These are phyloP conservation scores for Wickerhamomyces strasburgensis DNA, from an alignment of 805 yeast genomes.

Conservation along the genomic window DNA sequence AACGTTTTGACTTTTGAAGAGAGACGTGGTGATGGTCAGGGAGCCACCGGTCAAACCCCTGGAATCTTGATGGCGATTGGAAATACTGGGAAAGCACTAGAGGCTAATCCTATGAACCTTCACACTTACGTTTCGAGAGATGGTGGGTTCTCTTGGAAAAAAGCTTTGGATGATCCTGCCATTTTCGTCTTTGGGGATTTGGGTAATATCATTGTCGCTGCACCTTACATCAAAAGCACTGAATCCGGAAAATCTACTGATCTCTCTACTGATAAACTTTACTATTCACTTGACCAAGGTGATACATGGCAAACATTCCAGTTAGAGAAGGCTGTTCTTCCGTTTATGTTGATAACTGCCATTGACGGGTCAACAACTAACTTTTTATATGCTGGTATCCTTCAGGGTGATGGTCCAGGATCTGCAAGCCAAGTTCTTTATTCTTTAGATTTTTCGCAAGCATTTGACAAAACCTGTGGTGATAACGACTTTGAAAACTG, in stretches of 20 bases:
- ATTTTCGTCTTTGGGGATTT: slow-evolving; percentile 66
- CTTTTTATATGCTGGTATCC: slow-evolving; percentile 48
- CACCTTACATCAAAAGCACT: slow-evolving; percentile 21
- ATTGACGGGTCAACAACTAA: slow-evolving; percentile 68
- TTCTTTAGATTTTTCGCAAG: slow-evolving; percentile 53
- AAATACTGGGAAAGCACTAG: slow-evolving; percentile 26
- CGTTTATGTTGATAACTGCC: slow-evolving; percentile 48
- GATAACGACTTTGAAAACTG: slow-evolving; percentile 60
- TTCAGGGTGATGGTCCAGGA: slow-evolving; percentile 8
- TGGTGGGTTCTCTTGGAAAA: slow-evolving; percentile 73
- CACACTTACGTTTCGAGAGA: slow-evolving; percentile 67
- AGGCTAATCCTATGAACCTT: slow-evolving; percentile 16
- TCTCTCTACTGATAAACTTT: slow-evolving; percentile 30
- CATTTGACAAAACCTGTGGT: slow-evolving; percentile 40
- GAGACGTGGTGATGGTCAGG: slow-evolving; percentile 27
- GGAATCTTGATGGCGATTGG: slow-evolving; percentile 43
- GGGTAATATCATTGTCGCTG: slow-evolving; percentile 68
- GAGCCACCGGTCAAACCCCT: slow-evolving; percentile 34
- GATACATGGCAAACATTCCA: slow-evolving; percentile 48
- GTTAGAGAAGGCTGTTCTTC: slow-evolving; percentile 40
- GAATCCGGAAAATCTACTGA: slow-evolving; percentile 32
- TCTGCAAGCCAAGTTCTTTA: slow-evolving; percentile 17
- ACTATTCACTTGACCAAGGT: slow-evolving; percentile 73
- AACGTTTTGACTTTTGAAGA: slow-evolving; percentile 31
- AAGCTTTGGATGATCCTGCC: slow-evolving; percentile 47